phyloP scores from a whole-genome alignment of 2,329 filamentous ascomycete species.

The Arthrobotrys entomopaga region DNA sequence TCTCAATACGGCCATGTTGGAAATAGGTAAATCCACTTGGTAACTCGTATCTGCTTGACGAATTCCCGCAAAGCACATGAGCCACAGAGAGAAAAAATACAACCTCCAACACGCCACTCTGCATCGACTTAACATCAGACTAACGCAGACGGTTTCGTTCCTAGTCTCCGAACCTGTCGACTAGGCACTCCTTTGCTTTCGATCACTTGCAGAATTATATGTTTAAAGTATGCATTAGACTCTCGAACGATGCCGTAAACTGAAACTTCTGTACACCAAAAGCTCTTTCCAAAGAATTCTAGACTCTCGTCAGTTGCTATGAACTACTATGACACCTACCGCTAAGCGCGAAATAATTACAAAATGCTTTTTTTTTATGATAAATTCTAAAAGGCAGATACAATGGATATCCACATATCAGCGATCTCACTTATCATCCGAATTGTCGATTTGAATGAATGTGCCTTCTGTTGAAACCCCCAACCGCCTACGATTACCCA shows the following conservation, averaged over 20 bases:
- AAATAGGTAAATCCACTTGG: slow-evolving; percentile 7
- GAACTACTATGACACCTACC: too few relatives aligned
- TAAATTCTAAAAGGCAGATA: too few relatives aligned
- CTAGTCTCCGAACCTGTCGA: slow-evolving; percentile 31
- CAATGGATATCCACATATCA: too few relatives aligned
- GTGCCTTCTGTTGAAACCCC: background rate
- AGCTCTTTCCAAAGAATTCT: too few relatives aligned
- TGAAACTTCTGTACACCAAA: slow-evolving; percentile 12
- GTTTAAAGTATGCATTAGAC: slow-evolving; percentile 15
- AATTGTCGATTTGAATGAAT: background rate
- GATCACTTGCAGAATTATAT: slow-evolving; percentile 44
- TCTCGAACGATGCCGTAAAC: slow-evolving; percentile 29
- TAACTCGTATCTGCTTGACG: slow-evolving; percentile 17
- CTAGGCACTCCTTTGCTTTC: slow-evolving; percentile 6
- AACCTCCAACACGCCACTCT: slow-evolving; percentile 9
- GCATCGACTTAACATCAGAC: slow-evolving; percentile 24
- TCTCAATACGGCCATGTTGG: slow-evolving; percentile 20
- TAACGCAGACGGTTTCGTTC: slow-evolving; percentile 21
- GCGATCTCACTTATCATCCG: background rate
- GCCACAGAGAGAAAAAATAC: background rate
- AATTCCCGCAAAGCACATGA: slow-evolving; percentile 5
- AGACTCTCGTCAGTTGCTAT: too few relatives aligned
- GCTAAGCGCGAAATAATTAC: too few relatives aligned
- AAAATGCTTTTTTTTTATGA: too few relatives aligned
- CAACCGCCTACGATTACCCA: slow-evolving; percentile 6